These are phyloP conservation scores for Xylaria sp. DNA, from an alignment of 2,329 filamentous ascomycete species.

Conservation along the genomic window DNA sequence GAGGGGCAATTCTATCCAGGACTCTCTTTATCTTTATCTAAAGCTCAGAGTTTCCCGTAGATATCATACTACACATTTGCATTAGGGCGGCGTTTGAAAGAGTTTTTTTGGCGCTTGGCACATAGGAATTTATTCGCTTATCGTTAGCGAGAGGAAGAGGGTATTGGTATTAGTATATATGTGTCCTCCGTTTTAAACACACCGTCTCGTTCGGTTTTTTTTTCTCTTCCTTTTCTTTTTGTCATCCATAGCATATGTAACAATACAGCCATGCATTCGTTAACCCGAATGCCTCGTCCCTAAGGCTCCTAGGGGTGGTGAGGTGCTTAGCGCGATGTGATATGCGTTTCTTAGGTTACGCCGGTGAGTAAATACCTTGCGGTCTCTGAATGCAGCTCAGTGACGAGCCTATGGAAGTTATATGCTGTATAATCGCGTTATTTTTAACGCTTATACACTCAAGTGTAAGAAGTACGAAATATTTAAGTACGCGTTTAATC, in stretches of 20 bases:
- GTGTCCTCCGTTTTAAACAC: neutral
- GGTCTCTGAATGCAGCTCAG: too few species aligned
- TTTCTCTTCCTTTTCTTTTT: neutral
- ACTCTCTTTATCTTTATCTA: too few species aligned
- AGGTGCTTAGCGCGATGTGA: too few species aligned
- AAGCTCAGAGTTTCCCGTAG: neutral
- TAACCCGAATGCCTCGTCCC: neutral
- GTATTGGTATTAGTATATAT: neutral
- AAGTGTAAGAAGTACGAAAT: too few species aligned
- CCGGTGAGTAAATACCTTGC: too few species aligned
- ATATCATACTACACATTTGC: conserved; percentile 17
- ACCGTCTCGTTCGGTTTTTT: neutral
- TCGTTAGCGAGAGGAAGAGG: neutral
- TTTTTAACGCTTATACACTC: too few species aligned
- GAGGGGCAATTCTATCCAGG: too few species aligned
- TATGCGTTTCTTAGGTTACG: neutral
- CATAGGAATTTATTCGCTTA: neutral
- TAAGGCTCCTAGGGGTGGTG: neutral
- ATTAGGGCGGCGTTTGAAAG: conserved; percentile 31
- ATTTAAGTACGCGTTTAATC: too few species aligned
- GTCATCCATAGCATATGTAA: neutral
- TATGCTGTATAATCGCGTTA: too few species aligned
- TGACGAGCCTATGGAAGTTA: too few species aligned
- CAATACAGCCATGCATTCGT: conserved; percentile 16
- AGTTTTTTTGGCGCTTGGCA: neutral